Evolutionary conservation across 257 asterid species (phyloP).

Genomic region (Craterostigma plantagineum): DNA sequence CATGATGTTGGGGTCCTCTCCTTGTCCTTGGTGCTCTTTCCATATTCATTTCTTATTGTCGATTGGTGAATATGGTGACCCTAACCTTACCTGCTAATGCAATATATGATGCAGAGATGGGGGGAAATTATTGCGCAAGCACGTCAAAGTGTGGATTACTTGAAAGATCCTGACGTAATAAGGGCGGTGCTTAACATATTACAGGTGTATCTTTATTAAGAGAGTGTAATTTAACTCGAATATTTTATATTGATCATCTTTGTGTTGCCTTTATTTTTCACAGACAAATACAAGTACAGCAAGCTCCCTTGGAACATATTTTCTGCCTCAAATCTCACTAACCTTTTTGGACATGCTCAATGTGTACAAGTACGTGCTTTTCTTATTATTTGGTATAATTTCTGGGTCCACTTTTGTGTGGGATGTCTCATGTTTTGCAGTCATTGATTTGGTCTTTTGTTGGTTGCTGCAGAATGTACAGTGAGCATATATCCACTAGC

Average conservation of each 20-base stretch:
- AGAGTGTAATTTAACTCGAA: no score
- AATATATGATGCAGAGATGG: conserved; percentile 65
- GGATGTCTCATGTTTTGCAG: no score
- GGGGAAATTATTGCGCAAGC: conserved; percentile 90
- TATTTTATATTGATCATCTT: no score
- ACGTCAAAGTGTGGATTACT: conserved; percentile 66
- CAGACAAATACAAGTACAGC: conserved; percentile 98
- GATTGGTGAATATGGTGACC: no score
- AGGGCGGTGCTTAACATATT: conserved; percentile 87
- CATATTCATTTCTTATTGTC: no score
- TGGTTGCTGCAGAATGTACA: conserved; percentile 73
- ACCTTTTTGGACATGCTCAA: conserved; percentile 95
- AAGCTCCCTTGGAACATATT: conserved; percentile 73
- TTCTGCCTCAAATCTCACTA: conserved; percentile 64
- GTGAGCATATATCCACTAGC: conserved; percentile 86
- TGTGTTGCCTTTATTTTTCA: conserved; percentile 5
- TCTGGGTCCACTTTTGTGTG: no score
- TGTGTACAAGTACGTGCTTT: conserved; percentile 58
- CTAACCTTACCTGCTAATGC: no score
- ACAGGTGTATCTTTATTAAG: conserved; percentile 36
- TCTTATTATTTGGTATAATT: not conserved
- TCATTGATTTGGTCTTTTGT: conserved; percentile 10
- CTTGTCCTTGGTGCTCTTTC: no score
- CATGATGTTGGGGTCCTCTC: not conserved
- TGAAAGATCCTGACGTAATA: conserved; percentile 80